Evolutionary conservation across 2,329 filamentous ascomycete genomes (phyloP), one percentile per base, ranked within the genome.

Genomic region (Fusarium brachygibbosum): DNA sequence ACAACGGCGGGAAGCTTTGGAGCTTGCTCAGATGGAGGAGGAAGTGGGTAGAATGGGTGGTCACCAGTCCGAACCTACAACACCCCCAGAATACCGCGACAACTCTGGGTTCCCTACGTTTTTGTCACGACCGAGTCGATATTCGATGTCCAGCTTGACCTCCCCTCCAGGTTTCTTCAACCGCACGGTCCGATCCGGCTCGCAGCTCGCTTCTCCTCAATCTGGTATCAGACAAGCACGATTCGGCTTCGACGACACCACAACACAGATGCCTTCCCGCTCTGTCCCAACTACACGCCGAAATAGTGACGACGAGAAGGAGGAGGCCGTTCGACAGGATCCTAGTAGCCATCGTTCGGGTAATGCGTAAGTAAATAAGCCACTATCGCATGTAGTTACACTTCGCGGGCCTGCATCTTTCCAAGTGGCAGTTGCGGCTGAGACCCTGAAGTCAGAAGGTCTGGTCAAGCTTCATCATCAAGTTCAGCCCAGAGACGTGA

Each of bases 1-100:
- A 78, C 92, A 95, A 79, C 90, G 91, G 67, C 89, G 88, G 66
- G 92, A 96, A 76, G 93, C 94, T 77, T 88, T 91, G 73, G 94
- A 97, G 77, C 90, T 97, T 74, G 89, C 91, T 60, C 90, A 93
- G 78, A 92, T 98, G 83, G 91, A 94, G 75, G 90, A 93, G 73
- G 92, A 96, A 72, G 86, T 97, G 59, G 85, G 85, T 61, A 78
- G 85, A 74, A 81, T 85, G 66, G 85, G 89, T 64, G 92, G 92
- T 55, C 92, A 94, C 75, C 93, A 97, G 77, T 97, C 93, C 73
- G 95, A 98, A 81, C 96, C 96, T 17, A 98, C 96, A 3, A 99
- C 96, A 23, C 96, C 96, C 23, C 96, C 96, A 32, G 96, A 98
- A 79, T 95, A 96, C 79, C 91, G 90, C 73, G 93, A 97, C 70